These are phyloP conservation scores for Klebsormidium nitens DNA, from an alignment of 139 green algal genomes.

Conservation along the genomic window DNA sequence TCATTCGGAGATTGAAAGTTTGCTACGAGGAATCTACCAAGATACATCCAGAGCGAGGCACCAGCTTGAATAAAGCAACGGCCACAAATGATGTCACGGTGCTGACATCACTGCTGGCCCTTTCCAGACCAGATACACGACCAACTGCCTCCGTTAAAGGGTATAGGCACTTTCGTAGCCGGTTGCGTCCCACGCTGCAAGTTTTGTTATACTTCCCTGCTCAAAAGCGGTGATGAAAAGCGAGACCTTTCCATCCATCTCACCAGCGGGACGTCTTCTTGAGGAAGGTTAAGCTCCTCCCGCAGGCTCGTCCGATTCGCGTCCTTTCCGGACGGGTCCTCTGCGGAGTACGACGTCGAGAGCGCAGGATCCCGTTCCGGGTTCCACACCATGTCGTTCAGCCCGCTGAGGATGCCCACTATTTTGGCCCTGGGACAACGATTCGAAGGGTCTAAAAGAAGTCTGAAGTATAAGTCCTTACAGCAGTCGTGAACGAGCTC, in stretches of 20 bases:
- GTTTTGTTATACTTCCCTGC: background rate
- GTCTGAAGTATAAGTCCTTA: background rate
- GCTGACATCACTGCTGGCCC: background rate
- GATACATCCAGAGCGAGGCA: too few species aligned
- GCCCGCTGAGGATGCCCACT: conserved; percentile 13
- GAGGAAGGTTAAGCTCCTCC: conserved; percentile 1
- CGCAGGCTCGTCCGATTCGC: conserved; percentile 3
- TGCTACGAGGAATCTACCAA: too few species aligned
- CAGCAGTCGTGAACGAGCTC: background rate
- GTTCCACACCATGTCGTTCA: conserved; percentile 20
- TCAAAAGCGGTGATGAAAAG: background rate
- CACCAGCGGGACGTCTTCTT: background rate
- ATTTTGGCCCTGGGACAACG: conserved; percentile 26
- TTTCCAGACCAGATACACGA: background rate
- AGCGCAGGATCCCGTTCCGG: conserved; percentile 16
- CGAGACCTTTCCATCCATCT: too few species aligned
- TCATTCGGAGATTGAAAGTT: too few species aligned
- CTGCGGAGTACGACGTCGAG: background rate
- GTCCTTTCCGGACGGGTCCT: conserved; percentile 12
- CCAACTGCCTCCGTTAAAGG: background rate
- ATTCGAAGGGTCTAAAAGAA: background rate
- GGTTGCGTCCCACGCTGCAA: background rate
- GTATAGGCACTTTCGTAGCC: background rate
- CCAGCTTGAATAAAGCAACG: too few species aligned
- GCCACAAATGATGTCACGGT: too few species aligned